Evolutionary conservation across 768 basidiomycete species (phyloP).

Genomic region (Clathrus columnatus): DNA sequence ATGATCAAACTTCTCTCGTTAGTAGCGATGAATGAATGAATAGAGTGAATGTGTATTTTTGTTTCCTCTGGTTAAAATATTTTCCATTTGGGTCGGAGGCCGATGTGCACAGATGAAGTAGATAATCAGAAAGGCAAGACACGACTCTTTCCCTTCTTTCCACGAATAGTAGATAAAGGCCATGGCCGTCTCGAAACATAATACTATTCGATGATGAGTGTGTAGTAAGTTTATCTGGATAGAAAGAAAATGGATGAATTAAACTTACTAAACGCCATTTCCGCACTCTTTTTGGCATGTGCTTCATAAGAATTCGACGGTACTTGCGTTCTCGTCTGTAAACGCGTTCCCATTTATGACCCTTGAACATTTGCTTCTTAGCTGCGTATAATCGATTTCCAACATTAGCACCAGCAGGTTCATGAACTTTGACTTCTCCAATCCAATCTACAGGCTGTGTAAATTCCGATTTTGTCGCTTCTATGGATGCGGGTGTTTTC

Average conservation of each 20-base stretch:
- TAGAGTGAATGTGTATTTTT: no score
- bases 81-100: no score
- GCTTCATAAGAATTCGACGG: slow-evolving; percentile 50
- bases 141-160: neutral
- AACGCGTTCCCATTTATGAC: slow-evolving; percentile 76
- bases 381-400: slow-evolving; percentile 63
- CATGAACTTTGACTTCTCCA: slow-evolving; percentile 23
- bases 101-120: neutral
- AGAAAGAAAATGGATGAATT: neutral
- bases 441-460: slow-evolving; percentile 11
- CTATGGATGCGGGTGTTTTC: slow-evolving; percentile 9
- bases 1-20: no score
- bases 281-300: slow-evolving; percentile 58
- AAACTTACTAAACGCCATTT: slow-evolving; percentile 56
- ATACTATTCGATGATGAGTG: neutral
- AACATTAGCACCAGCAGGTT: slow-evolving; percentile 37
- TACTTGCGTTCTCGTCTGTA: slow-evolving; percentile 38
- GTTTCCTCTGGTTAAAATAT: no score
- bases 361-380: slow-evolving; percentile 86
- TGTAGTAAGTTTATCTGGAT: neutral
- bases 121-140: neutral
- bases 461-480: slow-evolving; percentile 12
- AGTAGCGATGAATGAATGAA: no score
- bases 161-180: slow-evolving; percentile 1
- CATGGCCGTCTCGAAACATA: neutral